phyloP scores from a whole-genome alignment of 2,329 filamentous ascomycete genomes.

The Penicillium sp. region DNA sequence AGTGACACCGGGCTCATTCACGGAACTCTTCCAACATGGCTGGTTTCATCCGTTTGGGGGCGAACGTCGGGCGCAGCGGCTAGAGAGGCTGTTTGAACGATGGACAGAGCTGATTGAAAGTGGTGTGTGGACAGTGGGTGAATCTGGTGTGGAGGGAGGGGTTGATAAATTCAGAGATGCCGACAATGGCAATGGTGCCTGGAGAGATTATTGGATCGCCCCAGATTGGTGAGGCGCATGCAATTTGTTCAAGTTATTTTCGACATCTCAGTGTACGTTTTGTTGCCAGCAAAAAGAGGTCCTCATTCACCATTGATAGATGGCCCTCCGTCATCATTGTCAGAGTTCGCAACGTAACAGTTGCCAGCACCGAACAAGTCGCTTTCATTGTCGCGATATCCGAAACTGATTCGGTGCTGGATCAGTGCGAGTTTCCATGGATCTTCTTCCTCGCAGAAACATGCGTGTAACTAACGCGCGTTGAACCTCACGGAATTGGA shows the following conservation, averaged over 20 bases:
- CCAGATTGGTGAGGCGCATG: constrained; percentile 3
- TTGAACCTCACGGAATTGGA: no score
- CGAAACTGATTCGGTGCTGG: no score
- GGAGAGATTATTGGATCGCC: constrained; percentile 16
- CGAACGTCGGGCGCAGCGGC: constrained; percentile 9
- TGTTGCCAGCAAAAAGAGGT: no score
- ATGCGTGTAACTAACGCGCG: no score
- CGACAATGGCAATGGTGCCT: constrained; percentile 4
- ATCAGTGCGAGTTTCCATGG: no score
- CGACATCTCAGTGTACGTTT: background rate
- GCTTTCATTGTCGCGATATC: no score
- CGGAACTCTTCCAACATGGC: background rate
- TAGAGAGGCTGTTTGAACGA: constrained; percentile 19
- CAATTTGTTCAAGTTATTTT: background rate
- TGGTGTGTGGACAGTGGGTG: constrained; percentile 21
- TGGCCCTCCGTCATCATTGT: no score
- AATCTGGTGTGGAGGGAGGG: constrained; percentile 18
- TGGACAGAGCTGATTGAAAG: constrained; percentile 18
- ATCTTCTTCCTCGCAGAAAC: no score
- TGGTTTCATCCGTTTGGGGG: constrained; percentile 13
- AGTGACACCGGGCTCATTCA: background rate
- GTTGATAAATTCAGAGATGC: constrained; percentile 20
- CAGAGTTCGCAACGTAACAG: no score
- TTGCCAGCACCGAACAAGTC: no score
- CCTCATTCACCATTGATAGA: no score